Evolutionary conservation across 495 filamentous ascomycete species (phyloP).

Genomic region (Cudoniella acicularis): DNA sequence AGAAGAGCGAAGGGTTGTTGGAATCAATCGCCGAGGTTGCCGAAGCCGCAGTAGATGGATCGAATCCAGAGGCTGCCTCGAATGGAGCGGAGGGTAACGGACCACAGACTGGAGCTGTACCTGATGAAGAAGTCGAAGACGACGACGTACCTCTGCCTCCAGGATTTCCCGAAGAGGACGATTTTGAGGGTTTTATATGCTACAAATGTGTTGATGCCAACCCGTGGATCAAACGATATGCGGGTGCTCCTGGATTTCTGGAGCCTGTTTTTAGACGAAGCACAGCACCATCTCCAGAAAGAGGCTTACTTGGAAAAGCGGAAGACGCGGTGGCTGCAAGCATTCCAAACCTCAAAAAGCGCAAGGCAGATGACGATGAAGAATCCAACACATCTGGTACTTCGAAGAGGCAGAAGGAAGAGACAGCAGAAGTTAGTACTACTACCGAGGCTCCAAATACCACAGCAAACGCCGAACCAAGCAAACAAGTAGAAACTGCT

Average conservation of each 20-base stretch:
- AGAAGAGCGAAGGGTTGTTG: conserved; percentile 18
- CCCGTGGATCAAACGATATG: conserved; percentile 91
- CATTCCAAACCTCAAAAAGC: conserved; percentile 56
- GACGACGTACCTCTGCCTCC: conserved; percentile 61
- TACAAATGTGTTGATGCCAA: conserved; percentile 87
- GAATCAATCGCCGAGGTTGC: conserved; percentile 24
- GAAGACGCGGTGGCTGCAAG: conserved; percentile 7
- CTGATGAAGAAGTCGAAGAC: conserved; percentile 31
- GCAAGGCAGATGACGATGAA: conserved; percentile 65
- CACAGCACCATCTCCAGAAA: conserved; percentile 21
- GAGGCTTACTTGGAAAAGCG: conserved; percentile 13
- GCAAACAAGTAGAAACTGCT: background rate
- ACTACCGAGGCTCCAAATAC: background rate
- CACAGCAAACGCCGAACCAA: background rate
- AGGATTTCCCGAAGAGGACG: conserved; percentile 83
- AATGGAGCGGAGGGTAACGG: conserved; percentile 10
- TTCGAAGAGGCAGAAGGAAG: conserved; percentile 61
- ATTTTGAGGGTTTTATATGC: conserved; percentile 87
- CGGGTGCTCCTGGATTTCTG: conserved; percentile 78
- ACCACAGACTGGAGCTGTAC: conserved; percentile 6
- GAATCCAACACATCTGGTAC: conserved; percentile 36
- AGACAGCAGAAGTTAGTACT: conserved; percentile 8
- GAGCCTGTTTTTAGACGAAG: conserved; percentile 52
- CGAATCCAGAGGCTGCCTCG: conserved; percentile 11
- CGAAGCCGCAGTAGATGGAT: conserved; percentile 12